Percentiles rank a stretch among this genome's conserved stretches.
Evolutionary conservation across 768 basidiomycete genomes (phyloP).

Genomic region (Epithele typhae): DNA sequence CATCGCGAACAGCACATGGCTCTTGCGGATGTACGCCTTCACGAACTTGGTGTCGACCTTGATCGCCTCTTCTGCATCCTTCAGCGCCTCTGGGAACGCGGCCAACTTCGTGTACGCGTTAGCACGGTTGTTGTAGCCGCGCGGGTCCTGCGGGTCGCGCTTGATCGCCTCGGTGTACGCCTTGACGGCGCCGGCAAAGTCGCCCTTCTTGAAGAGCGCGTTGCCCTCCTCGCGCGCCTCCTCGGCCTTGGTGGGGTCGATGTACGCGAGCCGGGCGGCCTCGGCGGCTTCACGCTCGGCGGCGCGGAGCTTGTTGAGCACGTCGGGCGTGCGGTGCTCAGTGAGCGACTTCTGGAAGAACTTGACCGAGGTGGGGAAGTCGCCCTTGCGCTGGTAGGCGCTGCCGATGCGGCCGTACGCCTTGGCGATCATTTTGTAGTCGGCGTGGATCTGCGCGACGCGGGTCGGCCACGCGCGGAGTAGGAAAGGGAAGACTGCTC

Average conservation of each 20-base stretch:
- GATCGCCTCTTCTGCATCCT: constrained; percentile 93
- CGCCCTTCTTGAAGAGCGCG: constrained; percentile 82
- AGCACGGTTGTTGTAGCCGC: constrained; percentile 98
- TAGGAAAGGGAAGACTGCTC: constrained; percentile 17
- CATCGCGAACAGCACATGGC: constrained; percentile 82
- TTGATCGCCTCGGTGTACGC: constrained; percentile 95
- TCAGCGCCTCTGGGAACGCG: constrained; percentile 92
- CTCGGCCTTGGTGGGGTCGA: constrained; percentile 81
- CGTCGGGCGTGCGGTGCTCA: constrained; percentile 93
- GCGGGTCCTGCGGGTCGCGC: constrained; percentile 83
- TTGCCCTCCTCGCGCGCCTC: constrained; percentile 91
- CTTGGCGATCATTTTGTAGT: constrained; percentile 95
- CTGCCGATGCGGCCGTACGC: constrained; percentile 88
- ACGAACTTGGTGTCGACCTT: constrained; percentile 87
- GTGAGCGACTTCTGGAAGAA: constrained; percentile 91
- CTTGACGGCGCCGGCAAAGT: constrained; percentile 90
- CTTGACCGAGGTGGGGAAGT: constrained; percentile 76
- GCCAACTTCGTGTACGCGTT: constrained; percentile 94
- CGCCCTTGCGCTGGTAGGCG: constrained; percentile 77
- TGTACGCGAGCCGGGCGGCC: constrained; percentile 74
- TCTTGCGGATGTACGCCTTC: constrained; percentile 95
- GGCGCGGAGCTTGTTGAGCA: constrained; percentile 86
- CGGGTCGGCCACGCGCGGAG: neutral
- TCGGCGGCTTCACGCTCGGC: constrained; percentile 77
- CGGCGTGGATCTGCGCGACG: constrained; percentile 63